Evolutionary conservation across 805 yeast species (phyloP), one percentile per base, ranked within the genome.

Genomic region (Cephaloascus fragrans): DNA sequence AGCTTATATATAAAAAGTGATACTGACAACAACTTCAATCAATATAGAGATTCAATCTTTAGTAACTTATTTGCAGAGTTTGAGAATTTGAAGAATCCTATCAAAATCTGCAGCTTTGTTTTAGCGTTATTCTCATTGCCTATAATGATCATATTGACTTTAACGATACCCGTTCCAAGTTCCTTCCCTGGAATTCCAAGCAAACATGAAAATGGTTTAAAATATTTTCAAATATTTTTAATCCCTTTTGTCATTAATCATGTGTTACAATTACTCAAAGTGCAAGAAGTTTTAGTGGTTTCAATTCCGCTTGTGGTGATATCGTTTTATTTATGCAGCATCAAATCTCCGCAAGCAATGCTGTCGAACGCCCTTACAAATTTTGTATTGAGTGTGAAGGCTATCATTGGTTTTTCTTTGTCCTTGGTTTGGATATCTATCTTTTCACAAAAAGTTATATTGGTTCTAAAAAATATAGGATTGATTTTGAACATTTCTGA

Each of bases 401-500:
- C n/a, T n/a, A n/a, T 52, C 5, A 41, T 55, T 20, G 64, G 66
- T 2, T 61, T 61, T 34, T 19, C 48, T 3, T 39, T 41, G 12
- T 58, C 55, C 5, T 43, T 62, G 29, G 44, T 47, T 17, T 43
- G 55, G 32, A 55, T 61, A 15, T 52, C 63, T 3, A n/a, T 40
- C 2, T 37, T 54, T 6, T 60, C 67, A 1, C 41, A 53, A 3
- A 51, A 51, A 10, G 43, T 61, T 4, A 55, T 62, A 19, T 39
- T 28, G 10, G 34, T 60, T 2, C 38, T 74, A 32, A 69, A 69
- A 42, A 70, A 71, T 44, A 47, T 66, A 26, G 80, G 76, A 1
- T 42, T 62, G 4, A 55, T 73, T 18, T 61, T 69, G 50, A 44
- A 52, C 17, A 57, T 74, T 3, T 58, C 66, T 14, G 78, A 74